These are phyloP conservation scores for Macrolepiota albuminosa DNA, from an alignment of 768 basidiomycete genomes.

Conservation along the genomic window DNA sequence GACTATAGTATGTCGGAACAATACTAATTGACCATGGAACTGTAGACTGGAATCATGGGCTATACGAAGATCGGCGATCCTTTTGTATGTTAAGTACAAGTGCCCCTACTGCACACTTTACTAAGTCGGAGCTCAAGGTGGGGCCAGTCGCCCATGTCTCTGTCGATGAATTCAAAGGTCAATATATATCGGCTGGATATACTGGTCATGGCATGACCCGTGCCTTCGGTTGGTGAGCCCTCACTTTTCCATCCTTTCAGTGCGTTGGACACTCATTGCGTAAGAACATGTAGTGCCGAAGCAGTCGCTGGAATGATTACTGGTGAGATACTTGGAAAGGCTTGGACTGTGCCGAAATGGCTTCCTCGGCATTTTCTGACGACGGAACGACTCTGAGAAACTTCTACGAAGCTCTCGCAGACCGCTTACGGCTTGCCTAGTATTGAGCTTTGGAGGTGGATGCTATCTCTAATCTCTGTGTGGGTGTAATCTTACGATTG, in stretches of 20 bases:
- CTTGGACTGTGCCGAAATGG: constrained; percentile 9
- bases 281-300: constrained; percentile 5
- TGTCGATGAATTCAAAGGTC: constrained; percentile 28
- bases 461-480: not conserved
- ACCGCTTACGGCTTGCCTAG: not conserved
- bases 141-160: constrained; percentile 34
- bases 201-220: constrained; percentile 59
- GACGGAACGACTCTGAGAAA: not conserved
- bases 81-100: constrained; percentile 45
- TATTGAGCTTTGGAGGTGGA: not conserved
- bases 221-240: constrained; percentile 35
- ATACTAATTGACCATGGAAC: not conserved
- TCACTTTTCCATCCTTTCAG: not conserved
- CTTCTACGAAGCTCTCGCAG: not conserved
- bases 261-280: not conserved
- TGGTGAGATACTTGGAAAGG: constrained; percentile 1
- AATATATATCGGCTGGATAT: constrained; percentile 52
- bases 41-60: constrained; percentile 84
- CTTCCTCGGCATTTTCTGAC: constrained; percentile 12
- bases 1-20: not conserved
- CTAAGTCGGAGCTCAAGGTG: constrained; percentile 29
- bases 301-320: constrained; percentile 12
- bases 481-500: no score
- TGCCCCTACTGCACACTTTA: not conserved
- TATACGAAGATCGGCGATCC: constrained; percentile 60